Evolutionary conservation across 306 rosid genomes (phyloP).

Genomic region (Quercus glauca): DNA sequence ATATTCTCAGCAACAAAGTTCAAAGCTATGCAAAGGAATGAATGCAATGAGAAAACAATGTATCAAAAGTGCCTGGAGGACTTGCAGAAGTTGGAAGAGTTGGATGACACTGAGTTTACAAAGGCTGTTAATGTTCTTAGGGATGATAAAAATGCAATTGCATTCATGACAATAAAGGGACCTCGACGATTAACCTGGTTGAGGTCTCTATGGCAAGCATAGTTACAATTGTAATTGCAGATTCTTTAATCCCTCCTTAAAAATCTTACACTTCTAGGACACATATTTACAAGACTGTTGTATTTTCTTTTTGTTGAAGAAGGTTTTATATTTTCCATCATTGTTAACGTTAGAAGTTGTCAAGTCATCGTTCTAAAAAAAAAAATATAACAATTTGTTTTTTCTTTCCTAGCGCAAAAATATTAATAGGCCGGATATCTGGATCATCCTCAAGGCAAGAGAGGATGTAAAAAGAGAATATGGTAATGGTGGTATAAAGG

Average conservation of each 20-base stretch:
- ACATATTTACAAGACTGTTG: not conserved
- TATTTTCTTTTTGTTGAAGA: not conserved
- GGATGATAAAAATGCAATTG: slow-evolving; percentile 38
- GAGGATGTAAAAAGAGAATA: too few relatives aligned
- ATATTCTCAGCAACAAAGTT: slow-evolving; percentile 26
- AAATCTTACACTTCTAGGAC: not conserved
- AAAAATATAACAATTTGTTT: too few relatives aligned
- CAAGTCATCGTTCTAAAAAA: not conserved
- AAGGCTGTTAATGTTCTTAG: slow-evolving; percentile 34
- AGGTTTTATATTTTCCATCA: not conserved
- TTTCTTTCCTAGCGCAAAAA: too few relatives aligned
- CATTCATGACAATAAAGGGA: slow-evolving; percentile 33
- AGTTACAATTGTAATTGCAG: not conserved
- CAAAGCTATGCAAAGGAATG: slow-evolving; percentile 26
- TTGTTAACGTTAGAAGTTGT: not conserved
- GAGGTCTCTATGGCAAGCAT: slow-evolving; percentile 31
- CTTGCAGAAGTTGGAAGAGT: slow-evolving; percentile 34
- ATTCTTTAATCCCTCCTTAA: not conserved
- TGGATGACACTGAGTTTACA: slow-evolving; percentile 32
- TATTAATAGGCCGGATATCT: too few relatives aligned
- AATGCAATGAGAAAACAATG: not conserved
- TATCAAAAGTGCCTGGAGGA: slow-evolving; percentile 38
- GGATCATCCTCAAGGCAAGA: too few relatives aligned
- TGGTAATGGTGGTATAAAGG: too few relatives aligned
- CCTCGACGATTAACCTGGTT: slow-evolving; percentile 32